Base-by-base conservation (phyloP, 495 filamentous ascomycete genomes). In the Neurospora discreta region DNA sequence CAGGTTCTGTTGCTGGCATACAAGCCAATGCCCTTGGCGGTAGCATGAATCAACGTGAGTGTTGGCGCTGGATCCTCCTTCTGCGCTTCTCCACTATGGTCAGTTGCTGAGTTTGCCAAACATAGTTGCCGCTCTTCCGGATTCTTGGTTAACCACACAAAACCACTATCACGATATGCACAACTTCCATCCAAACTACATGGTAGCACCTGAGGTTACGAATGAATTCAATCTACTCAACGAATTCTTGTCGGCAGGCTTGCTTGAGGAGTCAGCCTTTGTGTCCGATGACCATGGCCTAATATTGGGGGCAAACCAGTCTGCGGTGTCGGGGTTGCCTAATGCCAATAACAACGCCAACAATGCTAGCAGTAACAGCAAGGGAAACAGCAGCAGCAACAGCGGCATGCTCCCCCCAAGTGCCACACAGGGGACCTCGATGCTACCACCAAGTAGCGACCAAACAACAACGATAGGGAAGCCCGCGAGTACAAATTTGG, bases 191-290 rank as follows among this genome's bases (percentile, higher is more conserved):
- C 92, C 93, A 70, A 94, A 91, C 75, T 98, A 95, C 83, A 94
- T 97, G 91, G 95, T 98, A 82, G 90, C 93, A 36, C 93, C 93
- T 71, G 95, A 99, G 80, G 91, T 97, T 73, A 93, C 92, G 39
- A 94, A 93, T 80, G 95, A 99, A 82, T 98, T 97, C 79, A 97
- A 97, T 77, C 84, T 98, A 71, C 87, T 99, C 73, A 97, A 96
- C 75, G 94, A 98, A 80, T 99, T 98, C 78, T 87, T 98, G 73
- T 94, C 90, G 80, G 94, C 89, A 74, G 94, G 90, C 80, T 81
- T 98, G 39, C 81, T 97, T 68, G 93, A 97, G 78, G 94, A 97
- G 78, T 88, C 87, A 42, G 85, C 84, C 4, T 81, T 91, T 60
- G 87, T 91, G 71, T 80, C 87, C 70, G 88, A 89, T 70, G 92